Evolutionary conservation across 768 basidiomycete genomes (phyloP), one percentile per base, ranked within the genome.

Genomic region (Pholiota microspora): DNA sequence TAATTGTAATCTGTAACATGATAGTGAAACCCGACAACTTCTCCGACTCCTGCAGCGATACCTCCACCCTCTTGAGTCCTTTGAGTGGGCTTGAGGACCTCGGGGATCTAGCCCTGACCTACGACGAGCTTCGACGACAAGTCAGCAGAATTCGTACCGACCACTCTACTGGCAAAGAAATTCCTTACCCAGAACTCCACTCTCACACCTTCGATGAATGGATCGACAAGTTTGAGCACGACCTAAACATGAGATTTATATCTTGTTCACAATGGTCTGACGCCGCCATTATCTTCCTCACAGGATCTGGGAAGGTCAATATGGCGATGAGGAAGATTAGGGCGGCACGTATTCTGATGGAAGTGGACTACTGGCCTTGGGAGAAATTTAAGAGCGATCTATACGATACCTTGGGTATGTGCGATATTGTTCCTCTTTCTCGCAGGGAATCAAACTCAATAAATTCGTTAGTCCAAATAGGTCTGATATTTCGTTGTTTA

Each of bases 251-350:
- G 2, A 40, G 34, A 15, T 47, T 18, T 16, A 53, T 61, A 36
- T 45, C 54, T 2, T 15, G 24, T 8, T 28, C 29, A 1, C 57
- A 59, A 16, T 62, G 60, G 60, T 29, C 60, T 27, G 52, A 59
- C 28, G 57, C 55, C 5, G 54, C 52, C 18, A 56, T 62, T 4
- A 25, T 62, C 18, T 54, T 56, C n/a, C 21, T 59, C 7, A 35
- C 53, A 5, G 56, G 42, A 16, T 21, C 51, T 42, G 10, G 29
- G 8, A 13, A 25, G 24, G 23, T 60, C 10, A 55, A 54, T 27
- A 56, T 54, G 24, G 48, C 34, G 21, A 54, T 62, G 60, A 45
- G 57, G 21, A 9, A 45, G 36, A 10, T 16, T n/a, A 53, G 54
- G 32, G 9, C 29, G 10, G n/a, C 15, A 4, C 51, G 49, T 9